These are phyloP conservation scores for Collybiopsis confluens DNA, from an alignment of 768 basidiomycete genomes.

Conservation along the genomic window DNA sequence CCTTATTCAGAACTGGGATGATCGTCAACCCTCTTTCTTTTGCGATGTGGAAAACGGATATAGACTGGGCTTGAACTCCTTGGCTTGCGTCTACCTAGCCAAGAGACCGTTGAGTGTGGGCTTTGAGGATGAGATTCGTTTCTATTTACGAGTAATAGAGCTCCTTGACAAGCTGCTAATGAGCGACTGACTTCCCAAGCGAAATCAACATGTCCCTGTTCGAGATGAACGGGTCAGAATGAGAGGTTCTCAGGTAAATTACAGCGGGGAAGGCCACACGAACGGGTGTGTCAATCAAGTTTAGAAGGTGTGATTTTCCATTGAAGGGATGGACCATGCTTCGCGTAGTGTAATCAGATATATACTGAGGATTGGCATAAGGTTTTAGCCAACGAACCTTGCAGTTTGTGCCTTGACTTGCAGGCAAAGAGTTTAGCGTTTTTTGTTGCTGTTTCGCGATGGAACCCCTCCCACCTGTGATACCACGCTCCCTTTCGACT, in stretches of 20 bases:
- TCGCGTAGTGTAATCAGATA: conserved; percentile 13
- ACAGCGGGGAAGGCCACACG: conserved; percentile 13
- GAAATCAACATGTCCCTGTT: conserved; percentile 94
- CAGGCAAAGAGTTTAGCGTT: not conserved
- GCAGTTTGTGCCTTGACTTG: conserved; percentile 95
- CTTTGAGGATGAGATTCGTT: not conserved
- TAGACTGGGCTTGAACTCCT: conserved; percentile 96
- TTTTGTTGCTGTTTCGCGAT: too few relatives aligned
- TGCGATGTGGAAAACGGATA: conserved; percentile 91
- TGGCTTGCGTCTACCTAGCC: conserved; percentile 92
- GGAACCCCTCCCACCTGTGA: conserved; percentile 60
- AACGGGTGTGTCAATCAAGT: conserved; percentile 95
- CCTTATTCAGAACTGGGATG: conserved; percentile 93
- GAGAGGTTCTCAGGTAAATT: not conserved
- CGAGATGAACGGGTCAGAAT: too few relatives aligned
- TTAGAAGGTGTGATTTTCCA: conserved; percentile 67
- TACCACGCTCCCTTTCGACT: conserved; percentile 94
- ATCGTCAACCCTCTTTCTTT: conserved; percentile 75
- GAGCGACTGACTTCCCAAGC: conserved; percentile 95
- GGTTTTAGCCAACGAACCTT: conserved; percentile 40
- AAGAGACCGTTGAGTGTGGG: not conserved
- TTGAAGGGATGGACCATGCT: conserved; percentile 75
- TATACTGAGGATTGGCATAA: not conserved
- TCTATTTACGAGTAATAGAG: conserved; percentile 48
- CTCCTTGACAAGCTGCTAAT: conserved; percentile 91